Evolutionary conservation across 129 eudicot genomes (phyloP).

Genomic region (Gnaphalium uliginosum): DNA sequence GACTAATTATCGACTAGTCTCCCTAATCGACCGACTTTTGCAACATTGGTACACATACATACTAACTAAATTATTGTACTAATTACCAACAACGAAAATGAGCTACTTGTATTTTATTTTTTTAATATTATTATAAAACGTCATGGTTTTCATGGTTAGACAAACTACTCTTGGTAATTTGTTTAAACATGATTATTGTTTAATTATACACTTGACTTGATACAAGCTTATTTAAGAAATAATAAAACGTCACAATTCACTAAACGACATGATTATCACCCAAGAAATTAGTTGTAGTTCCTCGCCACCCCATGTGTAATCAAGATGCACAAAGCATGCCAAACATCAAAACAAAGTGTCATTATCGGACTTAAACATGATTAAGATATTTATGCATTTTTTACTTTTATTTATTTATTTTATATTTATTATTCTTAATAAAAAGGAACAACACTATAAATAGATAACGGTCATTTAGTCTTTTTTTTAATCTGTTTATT

Average conservation of each 20-base stretch:
- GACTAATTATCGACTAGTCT: too few species aligned
- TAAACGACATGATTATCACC: slow-evolving; percentile 12
- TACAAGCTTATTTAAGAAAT: neutral
- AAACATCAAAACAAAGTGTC: neutral
- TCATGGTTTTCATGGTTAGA: neutral
- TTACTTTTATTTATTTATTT: too few species aligned
- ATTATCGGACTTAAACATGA: neutral
- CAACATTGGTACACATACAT: too few species aligned
- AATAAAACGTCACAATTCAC: neutral
- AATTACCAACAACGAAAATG: neutral
- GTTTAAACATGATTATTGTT: too few species aligned
- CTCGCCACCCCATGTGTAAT: slow-evolving; percentile 10
- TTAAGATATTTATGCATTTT: too few species aligned
- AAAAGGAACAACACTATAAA: too few species aligned
- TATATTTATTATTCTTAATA: too few species aligned
- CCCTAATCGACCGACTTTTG: too few species aligned
- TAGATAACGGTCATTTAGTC: too few species aligned
- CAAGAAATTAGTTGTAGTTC: slow-evolving; percentile 14
- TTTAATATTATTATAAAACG: neutral
- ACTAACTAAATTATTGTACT: too few species aligned
- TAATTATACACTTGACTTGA: too few species aligned
- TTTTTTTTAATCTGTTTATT: too few species aligned
- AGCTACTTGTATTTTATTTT: neutral
- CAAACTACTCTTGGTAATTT: neutral
- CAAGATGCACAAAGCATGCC: neutral